Evolutionary conservation across 495 filamentous ascomycete species (phyloP), one percentile per base, ranked within the genome.

Genomic region (Chaetomium tenue): DNA sequence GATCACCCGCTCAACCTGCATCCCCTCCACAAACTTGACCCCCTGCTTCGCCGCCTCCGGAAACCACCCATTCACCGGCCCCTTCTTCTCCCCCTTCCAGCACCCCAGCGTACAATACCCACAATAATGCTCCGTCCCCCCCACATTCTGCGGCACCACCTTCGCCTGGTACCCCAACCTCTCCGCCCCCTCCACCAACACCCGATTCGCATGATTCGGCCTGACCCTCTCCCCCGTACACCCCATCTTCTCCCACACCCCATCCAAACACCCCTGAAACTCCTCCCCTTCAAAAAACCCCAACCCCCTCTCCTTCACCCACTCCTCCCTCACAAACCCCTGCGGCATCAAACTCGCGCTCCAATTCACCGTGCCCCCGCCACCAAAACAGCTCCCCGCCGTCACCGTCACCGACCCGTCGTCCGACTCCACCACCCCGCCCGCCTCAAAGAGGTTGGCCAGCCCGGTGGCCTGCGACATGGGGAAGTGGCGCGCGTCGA

Each of bases 331-430:
- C 0, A 97, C 90, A 66, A 81, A 93, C 18, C 81, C 87, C 74
- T 93, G 93, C 0, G 88, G 88, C 71, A 93, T 91, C 40, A 97
- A 74, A 16, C 84, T 83, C n/a, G 90, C 93, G 44, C 87, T 89
- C 92, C 92, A 96, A 70, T 96, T 96, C 62, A 97, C 74, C 2
- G 89, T 90, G 0, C 92, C 91, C 42, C 93, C 93, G 55, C 93
- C 93, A 44, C 93, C 93, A 84, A 89, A 97, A 25, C 83, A 87
- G 22, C 84, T 83, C 3, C 89, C 92, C 0, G 90, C 84, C n/a
- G 90, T 68, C 1, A 92, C 68, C 25, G 72, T 80, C 55, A 88
- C 75, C 16, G 79, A 81, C 15, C 81, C 80, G 70, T 94, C 90
- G n/a, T 91, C 90, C 18, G 80, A 83, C 25, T 76, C 71, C 1